Evolutionary conservation across 352 stramenopile genomes (phyloP).

Genomic region (Phytophthora nicotianae): DNA sequence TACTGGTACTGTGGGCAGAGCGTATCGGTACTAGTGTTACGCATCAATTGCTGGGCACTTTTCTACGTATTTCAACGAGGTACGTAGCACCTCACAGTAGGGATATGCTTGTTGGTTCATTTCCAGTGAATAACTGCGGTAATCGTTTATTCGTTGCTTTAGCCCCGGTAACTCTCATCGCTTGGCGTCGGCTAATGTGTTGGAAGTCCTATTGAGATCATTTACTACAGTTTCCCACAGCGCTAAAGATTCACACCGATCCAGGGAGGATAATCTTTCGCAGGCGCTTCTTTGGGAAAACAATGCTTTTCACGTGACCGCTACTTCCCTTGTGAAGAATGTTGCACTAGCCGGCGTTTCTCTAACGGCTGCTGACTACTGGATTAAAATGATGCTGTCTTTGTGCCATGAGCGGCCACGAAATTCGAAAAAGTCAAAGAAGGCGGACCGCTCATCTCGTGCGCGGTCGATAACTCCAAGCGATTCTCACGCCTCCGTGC

Average conservation of each 20-base stretch:
- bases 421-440: constrained; percentile 8
- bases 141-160: constrained; percentile 14
- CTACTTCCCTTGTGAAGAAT: constrained; percentile 27
- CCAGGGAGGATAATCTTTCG: constrained; percentile 9
- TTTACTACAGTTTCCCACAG: constrained; percentile 16
- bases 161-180: constrained; percentile 32
- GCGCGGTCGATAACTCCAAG: background rate
- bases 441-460: constrained; percentile 4
- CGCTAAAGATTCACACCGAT: background rate
- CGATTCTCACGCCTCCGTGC: background rate
- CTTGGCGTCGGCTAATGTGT: constrained; percentile 22
- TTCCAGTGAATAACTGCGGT: background rate
- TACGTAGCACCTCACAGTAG: constrained; percentile 20
- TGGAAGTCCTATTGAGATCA: constrained; percentile 41
- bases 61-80: constrained; percentile 24
- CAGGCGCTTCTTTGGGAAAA: constrained; percentile 34
- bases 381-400: constrained; percentile 33
- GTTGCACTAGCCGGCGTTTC: constrained; percentile 30
- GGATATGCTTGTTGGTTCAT: background rate
- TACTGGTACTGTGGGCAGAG: constrained; percentile 31
- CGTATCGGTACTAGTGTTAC: constrained; percentile 12
- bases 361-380: constrained; percentile 26
- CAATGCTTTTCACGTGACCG: constrained; percentile 29
- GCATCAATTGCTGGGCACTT: constrained; percentile 18
- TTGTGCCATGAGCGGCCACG: constrained; percentile 15